Evolutionary conservation across 768 basidiomycete species (phyloP), one percentile per base, ranked within the genome.

Genomic region (Tylopilus rubrobrunneus): DNA sequence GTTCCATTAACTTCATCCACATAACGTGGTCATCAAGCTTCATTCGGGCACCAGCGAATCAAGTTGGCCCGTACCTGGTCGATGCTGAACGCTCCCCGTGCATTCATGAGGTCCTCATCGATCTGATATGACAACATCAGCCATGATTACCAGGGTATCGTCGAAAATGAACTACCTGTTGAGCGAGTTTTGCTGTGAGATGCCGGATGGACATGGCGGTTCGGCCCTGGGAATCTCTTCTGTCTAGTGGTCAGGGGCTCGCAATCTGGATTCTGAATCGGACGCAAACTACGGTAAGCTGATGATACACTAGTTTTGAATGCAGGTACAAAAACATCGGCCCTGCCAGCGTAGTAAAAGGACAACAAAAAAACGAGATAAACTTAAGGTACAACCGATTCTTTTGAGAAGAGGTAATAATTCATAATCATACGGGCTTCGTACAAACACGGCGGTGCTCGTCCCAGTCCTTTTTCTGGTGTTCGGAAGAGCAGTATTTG

Each of bases 71-170:
- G 51, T 54, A 86, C 92, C 79, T 96, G 96, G 63, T 98, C 95
- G 41, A 98, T 73, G 67, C 92, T 95, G 76, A 96, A 98, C 5
- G 93, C 93, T 1, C 94, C 94, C n/a, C 77, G 74, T 3, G 79
- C 56, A 58, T 79, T 84, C 96, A 98, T 98, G 45, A 98, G 83
- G 65, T 97, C 91, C 63, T 91, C 87, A 63, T 98, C 96, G 49
- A 98, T 95, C 90, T 94, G 60, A n/a, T 11, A 39, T 19, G 21
- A 21, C 4, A 3, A 37, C 1, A 34, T 57, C 29, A 44, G 23
- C 45, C 29, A 43, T 12, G 12, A 17, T 15, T n/a, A 12, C 1
- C 34, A n/a, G 14, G 25, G 25, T 29, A 43, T 31, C 12, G 10
- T 46, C n/a, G 39, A 34, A 45, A 11, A 45, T 11, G 3, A 23